These are phyloP conservation scores for Starmera dryadoides DNA, from an alignment of 805 yeast genomes.

Conservation along the genomic window DNA sequence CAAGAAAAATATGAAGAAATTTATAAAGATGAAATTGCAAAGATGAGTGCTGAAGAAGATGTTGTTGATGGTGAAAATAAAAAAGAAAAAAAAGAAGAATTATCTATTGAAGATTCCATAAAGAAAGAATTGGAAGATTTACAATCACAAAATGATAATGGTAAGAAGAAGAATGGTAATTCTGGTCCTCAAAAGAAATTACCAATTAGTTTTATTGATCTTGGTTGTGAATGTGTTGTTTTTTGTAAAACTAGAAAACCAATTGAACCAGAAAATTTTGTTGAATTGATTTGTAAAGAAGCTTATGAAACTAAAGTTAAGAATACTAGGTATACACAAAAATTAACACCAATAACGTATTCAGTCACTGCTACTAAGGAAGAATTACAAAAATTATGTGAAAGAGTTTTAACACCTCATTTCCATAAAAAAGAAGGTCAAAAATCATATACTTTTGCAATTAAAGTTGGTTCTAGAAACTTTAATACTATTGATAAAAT, in stretches of 20 bases:
- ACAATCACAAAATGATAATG: conserved; percentile 22
- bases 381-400: conserved; percentile 56
- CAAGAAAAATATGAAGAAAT: conserved; percentile 43
- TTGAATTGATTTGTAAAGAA: conserved; percentile 55
- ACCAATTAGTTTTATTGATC: conserved; percentile 48
- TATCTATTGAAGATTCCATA: conserved; percentile 72
- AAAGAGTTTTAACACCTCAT: conserved; percentile 55
- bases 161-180: conserved; percentile 26
- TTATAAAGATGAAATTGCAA: conserved; percentile 29
- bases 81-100: conserved; percentile 28
- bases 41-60: conserved; percentile 10
- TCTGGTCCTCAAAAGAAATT: conserved; percentile 26
- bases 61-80: conserved; percentile 24
- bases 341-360: conserved; percentile 70
- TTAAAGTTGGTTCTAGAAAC: conserved; percentile 72
- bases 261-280: conserved; percentile 69
- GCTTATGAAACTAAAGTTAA: conserved; percentile 42
- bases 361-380: conserved; percentile 69
- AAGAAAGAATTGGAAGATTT: conserved; percentile 62
- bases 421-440: conserved; percentile 44
- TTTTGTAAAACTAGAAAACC: conserved; percentile 80
- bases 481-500: conserved; percentile 66
- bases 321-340: conserved; percentile 67
- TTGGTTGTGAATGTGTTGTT: conserved; percentile 77
- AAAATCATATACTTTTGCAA: conserved; percentile 53